Percentiles rank a stretch among this genome's conserved stretches.
Conservation (phyloP, 2,329 filamentous ascomycete species). For the Colletotrichum siamense region DNA sequence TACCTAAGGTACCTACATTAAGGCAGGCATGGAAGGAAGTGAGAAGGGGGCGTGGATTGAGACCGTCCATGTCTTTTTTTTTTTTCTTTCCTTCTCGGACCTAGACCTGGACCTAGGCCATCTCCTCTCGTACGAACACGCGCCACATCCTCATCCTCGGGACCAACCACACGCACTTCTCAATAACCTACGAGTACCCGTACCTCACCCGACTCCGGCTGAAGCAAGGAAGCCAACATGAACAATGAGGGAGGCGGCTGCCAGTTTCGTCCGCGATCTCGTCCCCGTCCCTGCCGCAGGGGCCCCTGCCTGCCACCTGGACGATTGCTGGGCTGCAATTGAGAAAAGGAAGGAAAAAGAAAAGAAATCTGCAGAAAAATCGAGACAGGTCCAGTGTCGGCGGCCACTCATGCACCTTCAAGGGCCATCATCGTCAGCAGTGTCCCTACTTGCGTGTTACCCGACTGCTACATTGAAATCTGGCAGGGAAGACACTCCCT, state of each 20-base stretch:
- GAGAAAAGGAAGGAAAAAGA: constrained; percentile 6
- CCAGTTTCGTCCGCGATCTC: background rate
- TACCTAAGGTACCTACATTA: background rate
- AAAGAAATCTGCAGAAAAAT: background rate
- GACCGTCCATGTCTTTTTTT: background rate
- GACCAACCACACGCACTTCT: background rate
- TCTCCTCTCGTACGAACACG: background rate
- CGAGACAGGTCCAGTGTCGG: background rate
- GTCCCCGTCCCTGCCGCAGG: background rate
- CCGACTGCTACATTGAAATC: background rate
- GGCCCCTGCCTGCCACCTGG: constrained; percentile 8
- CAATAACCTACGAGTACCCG: background rate
- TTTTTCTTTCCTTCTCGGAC: background rate
- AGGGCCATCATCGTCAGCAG: background rate
- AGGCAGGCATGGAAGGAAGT: background rate
- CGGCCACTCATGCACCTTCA: background rate
- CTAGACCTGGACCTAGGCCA: background rate
- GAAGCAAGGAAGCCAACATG: background rate
- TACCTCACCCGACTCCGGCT: background rate
- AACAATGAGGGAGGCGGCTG: background rate
- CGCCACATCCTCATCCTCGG: background rate
- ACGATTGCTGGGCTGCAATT: background rate
- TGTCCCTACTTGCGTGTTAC: background rate
- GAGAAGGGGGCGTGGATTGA: background rate
- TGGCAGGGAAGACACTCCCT: background rate